Percentiles rank a stretch among this genome's conserved stretches.
These are phyloP conservation scores for Epicoccum sorghinum DNA, from an alignment of 2,329 filamentous ascomycete species.

Conservation along the genomic window DNA sequence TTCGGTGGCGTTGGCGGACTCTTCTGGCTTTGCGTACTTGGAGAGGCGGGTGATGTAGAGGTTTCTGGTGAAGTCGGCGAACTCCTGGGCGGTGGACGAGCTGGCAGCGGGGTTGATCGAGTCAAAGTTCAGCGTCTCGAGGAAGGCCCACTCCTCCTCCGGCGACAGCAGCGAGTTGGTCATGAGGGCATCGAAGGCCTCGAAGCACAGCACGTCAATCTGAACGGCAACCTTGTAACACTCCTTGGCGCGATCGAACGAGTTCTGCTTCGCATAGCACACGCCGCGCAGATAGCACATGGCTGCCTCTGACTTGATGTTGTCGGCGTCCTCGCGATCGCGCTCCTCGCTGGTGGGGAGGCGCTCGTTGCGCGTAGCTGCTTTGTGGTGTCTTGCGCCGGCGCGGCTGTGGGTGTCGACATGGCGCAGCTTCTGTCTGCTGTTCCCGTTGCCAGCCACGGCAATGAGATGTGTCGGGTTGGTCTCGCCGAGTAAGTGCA, in stretches of 20 bases:
- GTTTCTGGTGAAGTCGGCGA: conserved; percentile 91
- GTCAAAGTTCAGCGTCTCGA: conserved; percentile 90
- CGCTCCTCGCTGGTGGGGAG: conserved; percentile 66
- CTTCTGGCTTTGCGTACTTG: conserved; percentile 87
- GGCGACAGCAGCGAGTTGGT: conserved; percentile 91
- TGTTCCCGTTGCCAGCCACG: conserved; percentile 67
- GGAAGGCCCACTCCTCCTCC: conserved; percentile 86
- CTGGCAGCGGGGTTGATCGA: conserved; percentile 72
- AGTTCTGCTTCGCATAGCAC: conserved; percentile 96
- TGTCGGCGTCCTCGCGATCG: conserved; percentile 72
- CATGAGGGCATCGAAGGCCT: conserved; percentile 97
- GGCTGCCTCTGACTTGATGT: conserved; percentile 87
- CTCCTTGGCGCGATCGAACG: conserved; percentile 95
- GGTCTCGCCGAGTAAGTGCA: conserved; percentile 84
- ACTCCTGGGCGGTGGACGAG: conserved; percentile 75
- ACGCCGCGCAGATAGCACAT: conserved; percentile 96
- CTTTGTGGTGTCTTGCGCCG: conserved; percentile 54
- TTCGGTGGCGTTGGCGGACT: conserved; percentile 85
- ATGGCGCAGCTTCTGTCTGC: conserved; percentile 74
- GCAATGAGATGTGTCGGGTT: conserved; percentile 89
- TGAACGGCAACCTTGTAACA: conserved; percentile 97
- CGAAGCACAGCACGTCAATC: conserved; percentile 97
- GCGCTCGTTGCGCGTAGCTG: conserved; percentile 55
- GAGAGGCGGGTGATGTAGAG: conserved; percentile 94
- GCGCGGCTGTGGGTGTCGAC: conserved; percentile 60